Evolutionary conservation across 192 early-diverging fungal genomes (phyloP), one percentile per base, ranked within the genome.

Genomic region (Lunasporangiospora selenospora): DNA sequence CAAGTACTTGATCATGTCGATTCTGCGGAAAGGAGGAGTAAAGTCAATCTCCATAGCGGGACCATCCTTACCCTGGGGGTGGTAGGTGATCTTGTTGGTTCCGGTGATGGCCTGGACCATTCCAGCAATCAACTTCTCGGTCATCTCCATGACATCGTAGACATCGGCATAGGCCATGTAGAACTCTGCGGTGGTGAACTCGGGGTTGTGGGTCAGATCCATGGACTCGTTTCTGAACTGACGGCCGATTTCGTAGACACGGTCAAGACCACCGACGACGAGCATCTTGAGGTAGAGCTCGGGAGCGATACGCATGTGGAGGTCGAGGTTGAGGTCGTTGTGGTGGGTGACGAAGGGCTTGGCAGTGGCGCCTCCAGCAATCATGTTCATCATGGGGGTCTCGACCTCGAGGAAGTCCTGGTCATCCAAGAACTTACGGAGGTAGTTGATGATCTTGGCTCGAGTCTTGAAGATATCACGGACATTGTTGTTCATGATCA

Each of bases 341-440:
- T 99, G 98, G 78, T 98, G 96, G 31, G 98, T 99, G 61, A 96
- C 80, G 78, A 99, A 99, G 21, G 98, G 98, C 85, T 96, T 97
- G 64, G 98, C 98, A n/a, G 96, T 97, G 45, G 98, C 96, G 54
- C 98, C 96, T 73, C 92, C 92, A 13, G 92, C 91, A 83, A 98
- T 95, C 91, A 93, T 91, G 87, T 96, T 97, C 95, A 99, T 98
- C 95, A 98, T 98, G 32, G 98, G 98, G n/a, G 98, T 99, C 77
- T 99, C 98, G 46, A 99, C 97, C 83, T 99, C 97, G 49, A 99
- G 84, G 84, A 99, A 99, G 37, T 92, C 93, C 33, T 88, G 88
- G 63, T 92, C 86, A 77, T 99, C 97, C 55, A 99, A 82, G 86
- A 96, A 99, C 36, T 85, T 85, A 60, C 97, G 92, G 31, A 99